Evolutionary conservation across 352 stramenopile species (phyloP).

Genomic region (Phytophthora litchii): DNA sequence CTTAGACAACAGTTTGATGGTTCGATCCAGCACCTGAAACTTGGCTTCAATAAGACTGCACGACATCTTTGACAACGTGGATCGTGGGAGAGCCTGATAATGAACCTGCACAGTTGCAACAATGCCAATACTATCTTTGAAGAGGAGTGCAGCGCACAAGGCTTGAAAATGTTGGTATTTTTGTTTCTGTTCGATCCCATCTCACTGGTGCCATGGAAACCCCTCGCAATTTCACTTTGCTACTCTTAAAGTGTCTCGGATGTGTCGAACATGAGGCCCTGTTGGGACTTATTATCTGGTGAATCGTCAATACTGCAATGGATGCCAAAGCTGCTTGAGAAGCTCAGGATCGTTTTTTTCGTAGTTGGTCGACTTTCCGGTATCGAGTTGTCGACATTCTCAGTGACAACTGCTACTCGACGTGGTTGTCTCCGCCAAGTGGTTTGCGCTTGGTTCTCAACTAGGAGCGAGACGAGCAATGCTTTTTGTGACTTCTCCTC

Average conservation of each 20-base stretch:
- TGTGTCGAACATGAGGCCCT: slow-evolving; percentile 42
- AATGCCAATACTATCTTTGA: neutral
- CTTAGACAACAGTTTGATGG: slow-evolving; percentile 53
- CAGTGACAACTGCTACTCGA: neutral
- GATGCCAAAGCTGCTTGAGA: slow-evolving; percentile 38
- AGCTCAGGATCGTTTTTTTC: slow-evolving; percentile 33
- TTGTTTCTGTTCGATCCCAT: slow-evolving; percentile 19
- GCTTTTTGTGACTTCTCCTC: slow-evolving; percentile 31
- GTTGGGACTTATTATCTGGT: slow-evolving; percentile 7
- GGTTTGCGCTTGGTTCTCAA: slow-evolving; percentile 48
- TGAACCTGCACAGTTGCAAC: slow-evolving; percentile 3
- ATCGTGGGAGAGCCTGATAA: neutral
- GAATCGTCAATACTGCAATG: slow-evolving; percentile 28
- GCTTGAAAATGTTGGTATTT: slow-evolving; percentile 21
- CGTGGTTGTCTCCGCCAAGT: slow-evolving; percentile 49
- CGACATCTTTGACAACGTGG: slow-evolving; percentile 45
- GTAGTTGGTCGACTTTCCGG: slow-evolving; percentile 1
- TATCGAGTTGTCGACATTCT: neutral
- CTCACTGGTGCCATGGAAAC: slow-evolving; percentile 2
- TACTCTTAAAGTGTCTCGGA: slow-evolving; percentile 20
- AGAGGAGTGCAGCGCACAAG: neutral
- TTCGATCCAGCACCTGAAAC: slow-evolving; percentile 62
- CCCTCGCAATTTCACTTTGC: neutral
- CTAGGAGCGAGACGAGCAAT: slow-evolving; percentile 46
- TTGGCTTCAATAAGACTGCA: slow-evolving; percentile 71